Percentiles rank a stretch among this genome's conserved stretches.
Evolutionary conservation across 1,284 basidiomycete species (phyloP).

Genomic region (Ceratobasidium sp.): DNA sequence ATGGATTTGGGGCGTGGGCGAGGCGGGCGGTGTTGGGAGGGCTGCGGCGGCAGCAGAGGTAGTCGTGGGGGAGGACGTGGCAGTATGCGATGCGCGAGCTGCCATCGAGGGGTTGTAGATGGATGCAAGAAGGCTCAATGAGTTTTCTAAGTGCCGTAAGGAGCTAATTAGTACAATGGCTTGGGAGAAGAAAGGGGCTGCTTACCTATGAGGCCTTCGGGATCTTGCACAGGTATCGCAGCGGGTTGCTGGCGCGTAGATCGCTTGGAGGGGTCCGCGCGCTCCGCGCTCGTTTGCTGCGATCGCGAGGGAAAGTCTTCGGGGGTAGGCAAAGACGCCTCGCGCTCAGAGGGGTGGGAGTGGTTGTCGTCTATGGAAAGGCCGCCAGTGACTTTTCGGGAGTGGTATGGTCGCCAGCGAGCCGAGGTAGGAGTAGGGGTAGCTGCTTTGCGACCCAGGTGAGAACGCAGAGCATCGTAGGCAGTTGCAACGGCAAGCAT

Average conservation of each 20-base stretch:
- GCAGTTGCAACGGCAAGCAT: constrained; percentile 36
- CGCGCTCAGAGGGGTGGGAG: constrained; percentile 5
- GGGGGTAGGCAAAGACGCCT: constrained; percentile 16
- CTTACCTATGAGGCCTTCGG: constrained; percentile 41
- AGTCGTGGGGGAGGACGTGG: too few relatives aligned
- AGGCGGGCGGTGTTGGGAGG: constrained; percentile 34
- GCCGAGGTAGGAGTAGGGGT: constrained; percentile 12
- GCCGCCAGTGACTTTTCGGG: constrained; percentile 18
- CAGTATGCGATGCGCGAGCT: constrained; percentile 7
- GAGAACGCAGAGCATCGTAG: constrained; percentile 34
- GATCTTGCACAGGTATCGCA: constrained; percentile 25
- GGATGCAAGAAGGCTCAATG: constrained; percentile 30
- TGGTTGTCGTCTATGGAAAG: constrained; percentile 25
- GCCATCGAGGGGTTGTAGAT: constrained; percentile 29
- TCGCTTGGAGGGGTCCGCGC: not conserved
- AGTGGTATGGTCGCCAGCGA: constrained; percentile 39
- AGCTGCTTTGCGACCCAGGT: constrained; percentile 19
- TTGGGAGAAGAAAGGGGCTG: constrained; percentile 6
- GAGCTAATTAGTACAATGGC: constrained; percentile 14
- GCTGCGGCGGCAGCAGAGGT: not conserved
- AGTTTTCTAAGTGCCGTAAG: constrained; percentile 27
- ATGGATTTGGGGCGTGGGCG: constrained; percentile 12
- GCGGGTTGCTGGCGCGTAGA: constrained; percentile 6
- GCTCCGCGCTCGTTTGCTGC: not conserved
- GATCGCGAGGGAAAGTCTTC: not conserved